phyloP scores from a whole-genome alignment of 1,284 basidiomycete species.

The Ustilago hordei region DNA sequence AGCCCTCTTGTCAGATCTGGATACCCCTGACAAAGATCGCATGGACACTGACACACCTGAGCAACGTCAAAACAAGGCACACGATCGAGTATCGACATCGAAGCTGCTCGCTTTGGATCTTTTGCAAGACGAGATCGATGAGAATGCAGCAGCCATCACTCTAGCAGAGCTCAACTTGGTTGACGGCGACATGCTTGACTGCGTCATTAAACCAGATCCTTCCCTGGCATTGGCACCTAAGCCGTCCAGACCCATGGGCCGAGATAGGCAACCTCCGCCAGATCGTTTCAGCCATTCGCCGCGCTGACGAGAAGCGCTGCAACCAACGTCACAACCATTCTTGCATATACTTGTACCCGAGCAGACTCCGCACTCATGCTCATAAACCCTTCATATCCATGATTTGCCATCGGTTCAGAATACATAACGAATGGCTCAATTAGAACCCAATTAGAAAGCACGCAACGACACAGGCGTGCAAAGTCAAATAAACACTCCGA shows the following conservation, averaged over 20 bases:
- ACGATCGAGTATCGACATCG: constrained; percentile 3
- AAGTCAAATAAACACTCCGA: neutral
- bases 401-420: neutral
- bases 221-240: constrained; percentile 24
- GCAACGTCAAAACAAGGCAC: neutral
- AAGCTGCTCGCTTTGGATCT: constrained; percentile 25
- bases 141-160: constrained; percentile 38
- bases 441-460: neutral
- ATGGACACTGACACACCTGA: constrained; percentile 20
- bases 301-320: constrained; percentile 4
- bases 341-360: constrained; percentile 6
- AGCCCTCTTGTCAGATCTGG: constrained; percentile 32
- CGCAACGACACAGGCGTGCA: constrained; percentile 2
- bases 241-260: constrained; percentile 13
- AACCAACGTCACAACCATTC: neutral
- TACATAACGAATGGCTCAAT: neutral
- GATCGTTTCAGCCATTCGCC: constrained; percentile 20
- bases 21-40: constrained; percentile 6
- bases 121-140: constrained; percentile 35
- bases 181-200: constrained; percentile 49
- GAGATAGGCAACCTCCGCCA: constrained; percentile 15
- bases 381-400: constrained; percentile 5
- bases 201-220: constrained; percentile 48
- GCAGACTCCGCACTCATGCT: neutral
- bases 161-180: constrained; percentile 39